These are phyloP conservation scores for Pseudocercospora pini-densiflorae DNA, from an alignment of 2,329 filamentous ascomycete genomes.

Conservation along the genomic window DNA sequence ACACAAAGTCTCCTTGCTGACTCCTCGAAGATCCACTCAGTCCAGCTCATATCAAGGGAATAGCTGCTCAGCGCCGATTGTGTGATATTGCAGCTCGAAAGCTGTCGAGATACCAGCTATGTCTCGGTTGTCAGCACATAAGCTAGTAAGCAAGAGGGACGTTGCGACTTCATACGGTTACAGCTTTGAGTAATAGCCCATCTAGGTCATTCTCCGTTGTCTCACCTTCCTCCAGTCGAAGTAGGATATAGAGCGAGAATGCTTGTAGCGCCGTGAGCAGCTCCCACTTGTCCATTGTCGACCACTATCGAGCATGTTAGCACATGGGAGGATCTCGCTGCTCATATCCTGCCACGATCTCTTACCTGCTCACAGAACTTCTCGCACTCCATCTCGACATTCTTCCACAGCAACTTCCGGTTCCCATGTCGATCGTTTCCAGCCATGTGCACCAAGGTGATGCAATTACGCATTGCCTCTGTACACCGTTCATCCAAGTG, in stretches of 20 bases:
- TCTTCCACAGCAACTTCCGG: too few species aligned
- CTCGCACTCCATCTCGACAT: too few species aligned
- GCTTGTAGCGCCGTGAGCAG: too few species aligned
- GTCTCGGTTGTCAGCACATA: neutral
- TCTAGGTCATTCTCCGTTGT: slow-evolving; percentile 51
- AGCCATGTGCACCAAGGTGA: too few species aligned
- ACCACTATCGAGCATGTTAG: too few species aligned
- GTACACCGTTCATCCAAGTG: too few species aligned
- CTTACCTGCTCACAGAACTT: too few species aligned
- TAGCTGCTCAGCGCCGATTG: neutral
- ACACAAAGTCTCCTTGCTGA: slow-evolving; percentile 42
- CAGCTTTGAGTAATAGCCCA: slow-evolving; percentile 41
- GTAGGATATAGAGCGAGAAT: slow-evolving; percentile 49
- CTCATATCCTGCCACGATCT: too few species aligned
- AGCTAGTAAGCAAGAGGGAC: neutral
- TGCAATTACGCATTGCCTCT: too few species aligned
- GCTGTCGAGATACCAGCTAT: neutral
- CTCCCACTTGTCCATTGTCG: too few species aligned
- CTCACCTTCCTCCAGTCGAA: slow-evolving; percentile 51
- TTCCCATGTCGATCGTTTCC: too few species aligned
- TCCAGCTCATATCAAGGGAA: slow-evolving; percentile 13
- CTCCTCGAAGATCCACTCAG: slow-evolving; percentile 15
- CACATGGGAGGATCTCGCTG: too few species aligned
- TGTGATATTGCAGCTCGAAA: neutral
- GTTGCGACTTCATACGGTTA: slow-evolving; percentile 39